Percentiles rank a stretch among this genome's conserved stretches.
Evolutionary conservation across 164 flowering plant species (phyloP).

Genomic region (Nymphaea thermarum): DNA sequence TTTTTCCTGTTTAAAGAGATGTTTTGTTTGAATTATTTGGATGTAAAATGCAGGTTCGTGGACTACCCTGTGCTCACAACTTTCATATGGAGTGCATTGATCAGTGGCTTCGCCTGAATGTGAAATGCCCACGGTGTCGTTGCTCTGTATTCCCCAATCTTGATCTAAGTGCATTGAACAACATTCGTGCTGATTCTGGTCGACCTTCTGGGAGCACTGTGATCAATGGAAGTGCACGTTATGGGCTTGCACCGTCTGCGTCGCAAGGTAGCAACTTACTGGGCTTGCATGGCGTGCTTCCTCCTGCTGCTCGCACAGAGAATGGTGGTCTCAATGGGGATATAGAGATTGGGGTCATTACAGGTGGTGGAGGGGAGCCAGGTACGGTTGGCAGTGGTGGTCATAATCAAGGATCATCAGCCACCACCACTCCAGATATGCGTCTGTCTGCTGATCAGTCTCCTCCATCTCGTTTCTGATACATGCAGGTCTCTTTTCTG

Average conservation of each 20-base stretch:
- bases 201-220: slow-evolving; percentile 34
- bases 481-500: too few relatives aligned
- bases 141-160: slow-evolving; percentile 94
- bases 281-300: slow-evolving; percentile 67
- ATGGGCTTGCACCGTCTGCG: slow-evolving; percentile 39
- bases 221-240: slow-evolving; percentile 26
- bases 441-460: slow-evolving; percentile 4
- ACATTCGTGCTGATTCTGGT: slow-evolving; percentile 57
- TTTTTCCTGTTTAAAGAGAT: background rate
- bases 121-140: slow-evolving; percentile 94
- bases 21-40: background rate
- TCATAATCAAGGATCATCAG: slow-evolving; percentile 15
- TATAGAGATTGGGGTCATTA: slow-evolving; percentile 24
- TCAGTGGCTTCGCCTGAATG: slow-evolving; percentile 91
- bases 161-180: slow-evolving; percentile 84
- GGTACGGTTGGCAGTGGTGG: background rate
- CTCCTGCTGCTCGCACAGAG: slow-evolving; percentile 32
- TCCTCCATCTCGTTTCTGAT: slow-evolving; percentile 1
- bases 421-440: slow-evolving; percentile 3
- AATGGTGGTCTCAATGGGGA: background rate
- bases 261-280: slow-evolving; percentile 61
- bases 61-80: slow-evolving; percentile 98
- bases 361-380: background rate
- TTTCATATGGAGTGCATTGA: slow-evolving; percentile 97
- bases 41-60: slow-evolving; percentile 65